Percentiles rank a stretch among this genome's conserved stretches.
Evolutionary conservation across 2,329 filamentous ascomycete genomes (phyloP).

Genomic region (Xylaria sp.): DNA sequence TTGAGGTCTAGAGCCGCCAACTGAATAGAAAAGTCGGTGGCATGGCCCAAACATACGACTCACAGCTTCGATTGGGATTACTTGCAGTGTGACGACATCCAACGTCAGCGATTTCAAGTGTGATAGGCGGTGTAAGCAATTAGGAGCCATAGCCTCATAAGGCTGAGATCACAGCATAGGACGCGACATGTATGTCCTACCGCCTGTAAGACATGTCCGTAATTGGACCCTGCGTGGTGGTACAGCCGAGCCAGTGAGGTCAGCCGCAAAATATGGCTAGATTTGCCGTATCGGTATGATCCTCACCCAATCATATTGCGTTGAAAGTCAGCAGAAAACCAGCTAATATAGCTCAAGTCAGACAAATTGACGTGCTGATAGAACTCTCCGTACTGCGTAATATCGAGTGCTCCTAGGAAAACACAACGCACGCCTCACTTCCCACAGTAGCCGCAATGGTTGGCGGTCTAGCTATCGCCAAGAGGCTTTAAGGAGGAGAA

Average conservation of each 20-base stretch:
- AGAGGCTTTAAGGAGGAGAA: not conserved
- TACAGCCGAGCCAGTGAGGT: not conserved
- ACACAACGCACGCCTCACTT: not conserved
- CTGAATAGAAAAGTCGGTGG: not conserved
- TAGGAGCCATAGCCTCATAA: slow-evolving; percentile 19
- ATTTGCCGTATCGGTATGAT: not conserved
- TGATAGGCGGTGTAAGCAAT: slow-evolving; percentile 28
- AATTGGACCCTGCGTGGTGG: not conserved
- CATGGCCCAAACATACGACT: not conserved
- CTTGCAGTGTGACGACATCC: slow-evolving; percentile 19
- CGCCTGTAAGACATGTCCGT: not conserved
- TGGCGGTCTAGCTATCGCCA: not conserved
- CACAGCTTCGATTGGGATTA: not conserved
- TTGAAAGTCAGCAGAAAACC: slow-evolving; percentile 15
- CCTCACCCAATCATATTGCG: not conserved
- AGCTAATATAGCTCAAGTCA: not conserved
- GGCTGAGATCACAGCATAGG: slow-evolving; percentile 21
- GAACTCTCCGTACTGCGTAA: not conserved
- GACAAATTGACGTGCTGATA: not conserved
- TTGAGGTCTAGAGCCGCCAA: not conserved
- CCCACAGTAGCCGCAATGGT: not conserved
- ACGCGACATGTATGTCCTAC: not conserved
- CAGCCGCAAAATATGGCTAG: not conserved
- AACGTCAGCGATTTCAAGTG: slow-evolving; percentile 28
- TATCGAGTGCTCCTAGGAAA: not conserved